These are phyloP conservation scores for Dactylella cylindrospora DNA, from an alignment of 2,329 filamentous ascomycete species.

Conservation along the genomic window DNA sequence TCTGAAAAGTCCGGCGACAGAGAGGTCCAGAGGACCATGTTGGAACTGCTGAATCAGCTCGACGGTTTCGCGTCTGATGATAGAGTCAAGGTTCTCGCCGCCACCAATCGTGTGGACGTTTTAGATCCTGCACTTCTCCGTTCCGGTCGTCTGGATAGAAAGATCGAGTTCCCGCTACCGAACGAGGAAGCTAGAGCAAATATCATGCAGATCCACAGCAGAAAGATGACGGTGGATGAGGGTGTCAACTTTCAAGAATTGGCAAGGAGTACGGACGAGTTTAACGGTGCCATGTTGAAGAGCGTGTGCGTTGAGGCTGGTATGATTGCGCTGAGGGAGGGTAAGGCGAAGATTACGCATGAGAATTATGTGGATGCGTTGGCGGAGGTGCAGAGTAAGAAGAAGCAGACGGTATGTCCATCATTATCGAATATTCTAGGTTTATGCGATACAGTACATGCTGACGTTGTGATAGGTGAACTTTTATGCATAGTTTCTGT, in stretches of 20 bases:
- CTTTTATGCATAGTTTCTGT: constrained; percentile 47
- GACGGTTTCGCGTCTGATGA: constrained; percentile 97
- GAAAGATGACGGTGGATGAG: constrained; percentile 96
- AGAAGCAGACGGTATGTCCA: constrained; percentile 72
- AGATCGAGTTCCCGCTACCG: constrained; percentile 96
- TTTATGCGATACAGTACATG: constrained; percentile 25
- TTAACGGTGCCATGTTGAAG: constrained; percentile 96
- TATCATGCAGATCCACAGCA: constrained; percentile 94
- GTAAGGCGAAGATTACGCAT: constrained; percentile 94
- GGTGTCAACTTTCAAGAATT: constrained; percentile 94
- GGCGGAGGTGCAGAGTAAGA: constrained; percentile 90
- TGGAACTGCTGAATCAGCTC: constrained; percentile 96
- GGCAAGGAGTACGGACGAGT: constrained; percentile 95
- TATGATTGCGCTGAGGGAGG: constrained; percentile 94
- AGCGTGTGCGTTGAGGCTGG: constrained; percentile 98
- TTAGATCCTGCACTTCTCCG: constrained; percentile 87
- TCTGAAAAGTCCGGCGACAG: constrained; percentile 96
- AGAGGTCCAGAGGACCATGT: constrained; percentile 97
- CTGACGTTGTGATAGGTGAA: constrained; percentile 46
- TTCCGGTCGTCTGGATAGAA: constrained; percentile 88
- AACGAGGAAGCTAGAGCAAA: constrained; percentile 97
- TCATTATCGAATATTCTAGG: constrained; percentile 46
- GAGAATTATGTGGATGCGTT: constrained; percentile 99
- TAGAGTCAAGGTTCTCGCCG: constrained; percentile 91
- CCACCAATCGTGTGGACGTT: constrained; percentile 92